Evolutionary conservation across 371 early-diverging fungal genomes (phyloP).

Genomic region (Batrachochytrium dendrobatidis): DNA sequence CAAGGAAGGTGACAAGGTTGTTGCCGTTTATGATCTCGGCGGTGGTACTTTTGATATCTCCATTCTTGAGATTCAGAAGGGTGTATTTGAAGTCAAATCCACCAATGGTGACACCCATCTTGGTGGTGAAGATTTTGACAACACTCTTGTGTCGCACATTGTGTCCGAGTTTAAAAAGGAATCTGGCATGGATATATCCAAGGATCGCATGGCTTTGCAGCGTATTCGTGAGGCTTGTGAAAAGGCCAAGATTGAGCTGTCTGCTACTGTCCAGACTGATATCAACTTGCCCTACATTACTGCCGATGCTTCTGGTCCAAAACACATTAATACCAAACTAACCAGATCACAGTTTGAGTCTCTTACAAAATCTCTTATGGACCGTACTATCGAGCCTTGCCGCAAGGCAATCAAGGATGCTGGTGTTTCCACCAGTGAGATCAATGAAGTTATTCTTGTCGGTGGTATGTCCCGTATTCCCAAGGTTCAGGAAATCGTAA

Average conservation of each 20-base stretch:
- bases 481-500: slow-evolving; percentile 91
- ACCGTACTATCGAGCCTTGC: slow-evolving; percentile 90
- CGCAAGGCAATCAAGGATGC: slow-evolving; percentile 97
- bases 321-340: slow-evolving; percentile 90
- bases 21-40: slow-evolving; percentile 99
- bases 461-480: slow-evolving; percentile 99
- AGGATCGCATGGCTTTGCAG: slow-evolving; percentile 87
- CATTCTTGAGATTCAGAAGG: slow-evolving; percentile 94
- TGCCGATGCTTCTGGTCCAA: slow-evolving; percentile 86
- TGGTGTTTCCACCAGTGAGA: slow-evolving; percentile 65
- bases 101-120: slow-evolving; percentile 96
- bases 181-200: slow-evolving; percentile 40
- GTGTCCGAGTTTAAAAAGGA: slow-evolving; percentile 85
- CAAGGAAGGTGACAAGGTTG: slow-evolving; percentile 81
- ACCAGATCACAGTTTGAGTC: slow-evolving; percentile 89
- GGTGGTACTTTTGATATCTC: slow-evolving; percentile 99
- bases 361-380: slow-evolving; percentile 71
- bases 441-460: slow-evolving; percentile 97
- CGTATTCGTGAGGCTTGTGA: slow-evolving; percentile 96
- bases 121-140: slow-evolving; percentile 99
- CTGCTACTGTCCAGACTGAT: slow-evolving; percentile 84
- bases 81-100: slow-evolving; percentile 97
- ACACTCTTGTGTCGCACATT: slow-evolving; percentile 71
- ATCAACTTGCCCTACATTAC: slow-evolving; percentile 95
- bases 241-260: slow-evolving; percentile 97